Percentiles rank a stretch among this genome's conserved stretches.
phyloP scores from a whole-genome alignment of 2,329 filamentous ascomycete genomes.

The Claviceps arundinis region DNA sequence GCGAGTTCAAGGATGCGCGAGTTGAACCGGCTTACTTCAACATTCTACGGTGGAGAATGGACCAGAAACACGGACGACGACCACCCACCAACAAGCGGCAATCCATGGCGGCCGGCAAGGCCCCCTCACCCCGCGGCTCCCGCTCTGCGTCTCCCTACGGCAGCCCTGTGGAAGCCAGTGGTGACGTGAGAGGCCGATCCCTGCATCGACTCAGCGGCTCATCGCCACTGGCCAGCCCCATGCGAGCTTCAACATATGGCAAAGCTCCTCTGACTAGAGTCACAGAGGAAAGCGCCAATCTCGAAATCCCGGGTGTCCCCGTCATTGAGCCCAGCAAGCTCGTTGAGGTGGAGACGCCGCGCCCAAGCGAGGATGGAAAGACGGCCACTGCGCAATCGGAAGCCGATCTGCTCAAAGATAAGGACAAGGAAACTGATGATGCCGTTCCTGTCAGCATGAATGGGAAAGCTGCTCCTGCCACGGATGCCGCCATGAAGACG shows the following conservation, averaged over 20 bases:
- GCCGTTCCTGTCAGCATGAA: slow-evolving; percentile 23
- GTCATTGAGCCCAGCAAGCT: slow-evolving; percentile 34
- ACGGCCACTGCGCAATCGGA: slow-evolving; percentile 19
- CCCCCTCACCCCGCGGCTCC: slow-evolving; percentile 32
- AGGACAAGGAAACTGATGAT: slow-evolving; percentile 26
- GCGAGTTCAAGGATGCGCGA: slow-evolving; percentile 77
- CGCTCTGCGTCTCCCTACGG: slow-evolving; percentile 48
- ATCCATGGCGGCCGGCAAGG: slow-evolving; percentile 32
- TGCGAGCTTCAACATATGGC: slow-evolving; percentile 51
- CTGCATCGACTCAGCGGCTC: slow-evolving; percentile 55
- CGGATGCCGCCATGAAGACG: slow-evolving; percentile 44
- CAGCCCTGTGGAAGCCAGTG: slow-evolving; percentile 46
- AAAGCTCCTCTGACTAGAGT: slow-evolving; percentile 62
- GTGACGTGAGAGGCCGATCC: slow-evolving; percentile 54
- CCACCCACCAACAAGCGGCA: slow-evolving; percentile 32
- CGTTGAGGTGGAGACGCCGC: slow-evolving; percentile 42
- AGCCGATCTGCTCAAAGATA: slow-evolving; percentile 18
- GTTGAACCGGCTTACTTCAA: slow-evolving; percentile 91
- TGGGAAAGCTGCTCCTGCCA: slow-evolving; percentile 29
- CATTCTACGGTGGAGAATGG: slow-evolving; percentile 86
- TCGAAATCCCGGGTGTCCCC: slow-evolving; percentile 22
- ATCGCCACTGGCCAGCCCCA: slow-evolving; percentile 51
- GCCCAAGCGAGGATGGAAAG: slow-evolving; percentile 30
- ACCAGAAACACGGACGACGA: slow-evolving; percentile 81
- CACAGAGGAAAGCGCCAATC: slow-evolving; percentile 48